phyloP scores from a whole-genome alignment of 805 yeast species.

The Ogataea methylovora region DNA sequence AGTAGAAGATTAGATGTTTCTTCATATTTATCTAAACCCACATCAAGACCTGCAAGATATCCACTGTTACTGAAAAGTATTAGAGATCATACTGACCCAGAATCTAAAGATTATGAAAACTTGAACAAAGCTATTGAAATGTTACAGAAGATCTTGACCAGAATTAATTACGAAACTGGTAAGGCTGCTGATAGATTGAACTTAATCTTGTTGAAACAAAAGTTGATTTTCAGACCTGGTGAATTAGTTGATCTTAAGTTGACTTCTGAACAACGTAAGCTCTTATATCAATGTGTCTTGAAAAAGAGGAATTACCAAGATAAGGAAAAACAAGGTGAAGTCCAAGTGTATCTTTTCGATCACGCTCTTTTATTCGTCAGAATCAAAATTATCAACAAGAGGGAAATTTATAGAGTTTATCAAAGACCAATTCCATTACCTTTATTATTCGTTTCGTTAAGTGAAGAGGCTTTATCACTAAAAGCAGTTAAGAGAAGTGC shows the following conservation, averaged over 20 bases:
- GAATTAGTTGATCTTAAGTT: slow-evolving; percentile 83
- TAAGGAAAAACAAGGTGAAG: slow-evolving; percentile 65
- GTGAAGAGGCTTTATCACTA: slow-evolving; percentile 70
- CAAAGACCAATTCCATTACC: slow-evolving; percentile 85
- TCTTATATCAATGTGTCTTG: slow-evolving; percentile 71
- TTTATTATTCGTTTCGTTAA: slow-evolving; percentile 62
- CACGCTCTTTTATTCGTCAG: slow-evolving; percentile 82
- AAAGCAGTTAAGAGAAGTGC: slow-evolving; percentile 35
- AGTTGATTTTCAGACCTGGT: slow-evolving; percentile 71
- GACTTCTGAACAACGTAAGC: slow-evolving; percentile 71
- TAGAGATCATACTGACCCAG: slow-evolving; percentile 73
- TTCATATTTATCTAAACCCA: slow-evolving; percentile 90
- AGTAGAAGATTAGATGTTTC: slow-evolving; percentile 85
- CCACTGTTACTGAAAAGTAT: slow-evolving; percentile 79
- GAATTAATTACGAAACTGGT: slow-evolving; percentile 85
- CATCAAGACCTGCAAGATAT: slow-evolving; percentile 92
- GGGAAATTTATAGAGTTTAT: slow-evolving; percentile 87
- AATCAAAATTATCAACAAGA: slow-evolving; percentile 77
- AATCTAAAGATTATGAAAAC: slow-evolving; percentile 61
- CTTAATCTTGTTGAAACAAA: slow-evolving; percentile 77
- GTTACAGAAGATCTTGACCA: slow-evolving; percentile 64
- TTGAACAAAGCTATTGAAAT: slow-evolving; percentile 68
- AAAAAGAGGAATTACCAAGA: slow-evolving; percentile 65
- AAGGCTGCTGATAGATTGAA: slow-evolving; percentile 90
- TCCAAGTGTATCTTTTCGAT: slow-evolving; percentile 82